Evolutionary conservation across 2,329 filamentous ascomycete genomes (phyloP).

Genomic region (Ceratocystis cacaofunesta): DNA sequence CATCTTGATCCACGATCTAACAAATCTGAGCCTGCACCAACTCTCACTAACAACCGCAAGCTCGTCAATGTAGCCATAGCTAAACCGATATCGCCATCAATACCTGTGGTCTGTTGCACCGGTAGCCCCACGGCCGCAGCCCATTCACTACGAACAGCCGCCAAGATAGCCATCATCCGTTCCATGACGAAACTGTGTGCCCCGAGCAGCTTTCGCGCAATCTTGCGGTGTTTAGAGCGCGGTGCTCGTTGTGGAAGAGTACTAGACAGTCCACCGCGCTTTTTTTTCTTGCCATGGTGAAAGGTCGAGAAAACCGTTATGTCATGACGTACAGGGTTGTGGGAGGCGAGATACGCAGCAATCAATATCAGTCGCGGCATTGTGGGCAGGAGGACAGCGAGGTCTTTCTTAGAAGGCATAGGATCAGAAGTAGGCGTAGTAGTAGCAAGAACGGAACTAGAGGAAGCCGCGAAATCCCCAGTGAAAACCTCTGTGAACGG

Average conservation of each 20-base stretch:
- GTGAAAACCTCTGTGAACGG: slow-evolving; percentile 18
- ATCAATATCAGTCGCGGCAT: slow-evolving; percentile 61
- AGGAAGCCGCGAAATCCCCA: slow-evolving; percentile 8
- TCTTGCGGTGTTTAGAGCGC: slow-evolving; percentile 48
- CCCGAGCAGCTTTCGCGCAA: slow-evolving; percentile 61
- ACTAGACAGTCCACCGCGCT: slow-evolving; percentile 34
- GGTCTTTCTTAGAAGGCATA: slow-evolving; percentile 24
- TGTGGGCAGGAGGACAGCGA: slow-evolving; percentile 48
- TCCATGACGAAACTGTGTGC: slow-evolving; percentile 66
- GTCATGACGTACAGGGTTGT: slow-evolving; percentile 63
- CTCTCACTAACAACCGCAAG: slow-evolving; percentile 51
- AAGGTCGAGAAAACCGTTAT: slow-evolving; percentile 60
- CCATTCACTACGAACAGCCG: slow-evolving; percentile 47
- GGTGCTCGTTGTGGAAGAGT: slow-evolving; percentile 21
- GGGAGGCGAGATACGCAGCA: slow-evolving; percentile 66
- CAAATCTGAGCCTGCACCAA: slow-evolving; percentile 45
- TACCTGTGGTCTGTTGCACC: slow-evolving; percentile 24
- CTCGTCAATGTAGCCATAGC: slow-evolving; percentile 59
- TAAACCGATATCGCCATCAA: slow-evolving; percentile 45
- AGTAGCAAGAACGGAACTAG: slow-evolving; percentile 2
- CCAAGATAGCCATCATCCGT: slow-evolving; percentile 63
- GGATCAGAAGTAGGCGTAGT: not conserved
- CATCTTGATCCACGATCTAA: slow-evolving; percentile 58
- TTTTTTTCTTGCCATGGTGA: slow-evolving; percentile 37
- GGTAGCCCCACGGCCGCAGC: slow-evolving; percentile 22